Evolutionary conservation across 2,329 filamentous ascomycete genomes (phyloP).

Genomic region (Harringtonia lauricola): DNA sequence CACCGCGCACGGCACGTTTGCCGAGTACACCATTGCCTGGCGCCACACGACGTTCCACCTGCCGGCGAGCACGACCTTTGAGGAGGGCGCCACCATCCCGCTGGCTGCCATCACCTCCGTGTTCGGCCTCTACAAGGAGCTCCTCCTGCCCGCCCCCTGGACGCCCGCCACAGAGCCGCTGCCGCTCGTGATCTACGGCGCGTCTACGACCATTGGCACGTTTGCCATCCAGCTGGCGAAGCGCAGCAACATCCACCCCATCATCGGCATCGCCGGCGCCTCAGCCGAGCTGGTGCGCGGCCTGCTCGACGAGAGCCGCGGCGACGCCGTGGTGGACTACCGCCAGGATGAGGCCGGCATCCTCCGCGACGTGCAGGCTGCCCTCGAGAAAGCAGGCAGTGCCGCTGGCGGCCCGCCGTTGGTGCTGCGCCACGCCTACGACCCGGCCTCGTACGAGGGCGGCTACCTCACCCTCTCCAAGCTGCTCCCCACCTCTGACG

Average conservation of each 20-base stretch:
- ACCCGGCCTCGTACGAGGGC: conserved; percentile 37
- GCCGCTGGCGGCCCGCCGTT: conserved; percentile 6
- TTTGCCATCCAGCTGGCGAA: conserved; percentile 40
- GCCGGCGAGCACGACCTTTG: conserved; percentile 23
- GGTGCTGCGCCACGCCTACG: conserved; percentile 35
- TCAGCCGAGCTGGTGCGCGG: conserved; percentile 30
- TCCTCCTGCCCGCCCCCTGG: conserved; percentile 27
- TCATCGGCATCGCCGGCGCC: conserved; percentile 41
- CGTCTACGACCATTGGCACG: conserved; percentile 35
- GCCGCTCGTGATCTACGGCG: conserved; percentile 32
- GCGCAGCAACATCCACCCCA: conserved; percentile 37
- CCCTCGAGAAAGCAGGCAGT: conserved; percentile 19
- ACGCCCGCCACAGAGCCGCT: conserved; percentile 19
- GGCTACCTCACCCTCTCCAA: conserved; percentile 25
- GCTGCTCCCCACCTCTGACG: conserved; percentile 21
- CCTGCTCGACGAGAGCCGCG: conserved; percentile 32
- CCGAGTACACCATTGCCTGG: conserved; percentile 31
- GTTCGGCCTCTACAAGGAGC: conserved; percentile 23
- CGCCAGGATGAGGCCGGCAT: conserved; percentile 35
- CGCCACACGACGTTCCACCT: conserved; percentile 30
- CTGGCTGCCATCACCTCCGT: conserved; percentile 32
- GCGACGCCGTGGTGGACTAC: conserved; percentile 43
- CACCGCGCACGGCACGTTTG: conserved; percentile 22
- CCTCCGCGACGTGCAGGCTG: conserved; percentile 24
- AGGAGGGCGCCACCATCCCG: conserved; percentile 30